These are phyloP conservation scores for Amphicarpaea edgeworthii DNA, from an alignment of 306 rosid species.

Conservation along the genomic window DNA sequence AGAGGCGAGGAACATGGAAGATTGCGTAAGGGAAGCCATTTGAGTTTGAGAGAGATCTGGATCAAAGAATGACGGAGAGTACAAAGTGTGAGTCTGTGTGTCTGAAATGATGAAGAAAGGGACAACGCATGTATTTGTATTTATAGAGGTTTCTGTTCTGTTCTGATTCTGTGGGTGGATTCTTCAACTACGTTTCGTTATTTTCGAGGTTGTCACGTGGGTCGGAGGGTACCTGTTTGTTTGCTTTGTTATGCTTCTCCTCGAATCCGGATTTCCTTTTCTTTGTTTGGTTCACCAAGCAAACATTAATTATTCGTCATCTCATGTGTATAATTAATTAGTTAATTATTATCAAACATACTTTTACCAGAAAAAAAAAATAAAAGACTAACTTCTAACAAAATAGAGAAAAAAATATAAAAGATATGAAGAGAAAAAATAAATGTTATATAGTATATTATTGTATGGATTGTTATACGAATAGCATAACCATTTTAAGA, in stretches of 20 bases:
- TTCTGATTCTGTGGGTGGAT: too few species aligned
- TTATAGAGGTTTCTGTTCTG: not conserved
- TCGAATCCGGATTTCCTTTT: not conserved
- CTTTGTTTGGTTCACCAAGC: not conserved
- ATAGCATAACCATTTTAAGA: too few species aligned
- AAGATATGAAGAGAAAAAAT: too few species aligned
- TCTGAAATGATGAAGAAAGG: not conserved
- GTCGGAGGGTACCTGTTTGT: not conserved
- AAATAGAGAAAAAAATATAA: too few species aligned
- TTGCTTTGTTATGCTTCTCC: not conserved
- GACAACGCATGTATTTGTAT: not conserved
- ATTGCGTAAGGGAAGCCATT: slow-evolving; percentile 59
- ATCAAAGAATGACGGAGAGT: slow-evolving; percentile 55
- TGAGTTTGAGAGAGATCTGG: slow-evolving; percentile 40
- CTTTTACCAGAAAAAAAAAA: too few species aligned
- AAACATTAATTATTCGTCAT: too few species aligned
- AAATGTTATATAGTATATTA: too few species aligned
- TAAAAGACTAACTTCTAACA: too few species aligned
- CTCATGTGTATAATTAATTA: too few species aligned
- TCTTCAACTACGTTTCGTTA: not conserved
- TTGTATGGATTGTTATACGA: too few species aligned
- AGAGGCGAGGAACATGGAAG: slow-evolving; percentile 51
- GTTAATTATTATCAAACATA: too few species aligned
- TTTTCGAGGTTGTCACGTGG: slow-evolving; percentile 17
- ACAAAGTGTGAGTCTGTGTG: slow-evolving; percentile 42